Evolutionary conservation across 345 rosid genomes (phyloP), one percentile per base, ranked within the genome.

Genomic region (Eutrema heterophyllum): DNA sequence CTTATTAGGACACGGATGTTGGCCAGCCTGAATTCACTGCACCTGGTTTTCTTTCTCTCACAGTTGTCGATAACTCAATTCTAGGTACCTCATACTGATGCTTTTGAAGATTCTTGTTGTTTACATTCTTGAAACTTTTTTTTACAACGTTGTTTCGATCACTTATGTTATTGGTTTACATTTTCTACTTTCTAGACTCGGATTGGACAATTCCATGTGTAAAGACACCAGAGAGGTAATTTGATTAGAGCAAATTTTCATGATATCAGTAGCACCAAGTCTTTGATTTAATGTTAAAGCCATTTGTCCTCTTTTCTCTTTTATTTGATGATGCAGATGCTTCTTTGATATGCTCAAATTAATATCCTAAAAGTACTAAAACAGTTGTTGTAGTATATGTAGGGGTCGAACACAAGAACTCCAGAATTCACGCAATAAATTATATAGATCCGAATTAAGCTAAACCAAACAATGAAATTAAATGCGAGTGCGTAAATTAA

Each of bases 21-120:
- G 99, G 99, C 55, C 98, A 95, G 81, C 87, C 99, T 40, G 98
- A 95, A 78, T 92, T 92, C 61, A 87, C 98, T 56, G 65, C 92
- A 68, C 94, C 97, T 66, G 99, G 98, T 45, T 84, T 95, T 58
- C 79, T 92, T 24, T 95, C 99, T 70, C 86, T 95, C 68, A 87
- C 91, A 16, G 76, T 87, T 51, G 85, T 90, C 15, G 94, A 90
- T 69, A 77, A 84, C 76, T 70, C 74, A 40, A 84, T 86, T 53
- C 79, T 83, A 71, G 97, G 99, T 95, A 81, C 6, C 27, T 72
- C 61, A 43, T 50, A 46, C 49, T 67, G 11, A 58, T 69, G 10
- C 45, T 54, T 12, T 24, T 15, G 29, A 5, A 4, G 24, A 10
- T 62, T 61, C 14, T 24, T 62, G 48, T 10, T 55, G 50, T 50